These are phyloP conservation scores for Trypanosoma grayi DNA, from an alignment of 208 protist genomes.

Conservation along the genomic window DNA sequence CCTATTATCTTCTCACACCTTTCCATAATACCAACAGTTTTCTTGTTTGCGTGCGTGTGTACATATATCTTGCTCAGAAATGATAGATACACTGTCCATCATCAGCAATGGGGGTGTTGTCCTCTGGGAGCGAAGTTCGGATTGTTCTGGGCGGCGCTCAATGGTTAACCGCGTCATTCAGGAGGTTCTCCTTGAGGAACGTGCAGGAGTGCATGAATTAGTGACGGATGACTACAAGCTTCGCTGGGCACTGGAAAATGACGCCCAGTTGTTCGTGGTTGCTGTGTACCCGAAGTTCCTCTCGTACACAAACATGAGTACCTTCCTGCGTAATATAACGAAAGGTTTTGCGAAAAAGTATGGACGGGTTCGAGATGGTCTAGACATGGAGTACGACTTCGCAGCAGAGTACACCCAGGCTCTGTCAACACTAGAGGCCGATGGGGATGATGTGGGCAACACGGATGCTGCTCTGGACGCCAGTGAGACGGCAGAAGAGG, in stretches of 20 bases:
- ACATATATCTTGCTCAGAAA: conserved; percentile 22
- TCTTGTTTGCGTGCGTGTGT: background rate
- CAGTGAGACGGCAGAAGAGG: background rate
- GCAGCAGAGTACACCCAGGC: conserved; percentile 39
- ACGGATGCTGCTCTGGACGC: conserved; percentile 5
- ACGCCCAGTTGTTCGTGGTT: conserved; percentile 92
- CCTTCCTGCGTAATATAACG: conserved; percentile 81
- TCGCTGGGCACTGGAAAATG: conserved; percentile 92
- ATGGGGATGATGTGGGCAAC: conserved; percentile 19
- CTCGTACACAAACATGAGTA: conserved; percentile 80
- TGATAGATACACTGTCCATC: conserved; percentile 95
- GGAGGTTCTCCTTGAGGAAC: conserved; percentile 93
- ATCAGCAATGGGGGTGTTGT: conserved; percentile 94
- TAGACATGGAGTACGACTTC: conserved; percentile 52
- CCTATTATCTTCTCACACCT: background rate
- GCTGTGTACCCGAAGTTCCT: conserved; percentile 92
- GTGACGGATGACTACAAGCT: conserved; percentile 86
- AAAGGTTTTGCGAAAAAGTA: conserved; percentile 69
- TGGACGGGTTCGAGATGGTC: conserved; percentile 13
- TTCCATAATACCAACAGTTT: too few relatives aligned
- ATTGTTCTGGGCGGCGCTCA: conserved; percentile 52
- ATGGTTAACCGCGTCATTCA: conserved; percentile 92
- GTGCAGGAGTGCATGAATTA: conserved; percentile 67
- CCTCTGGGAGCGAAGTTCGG: conserved; percentile 80
- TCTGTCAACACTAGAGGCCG: conserved; percentile 47